phyloP scores from a whole-genome alignment of 208 protist species.

The Histomonas meleagridis region DNA sequence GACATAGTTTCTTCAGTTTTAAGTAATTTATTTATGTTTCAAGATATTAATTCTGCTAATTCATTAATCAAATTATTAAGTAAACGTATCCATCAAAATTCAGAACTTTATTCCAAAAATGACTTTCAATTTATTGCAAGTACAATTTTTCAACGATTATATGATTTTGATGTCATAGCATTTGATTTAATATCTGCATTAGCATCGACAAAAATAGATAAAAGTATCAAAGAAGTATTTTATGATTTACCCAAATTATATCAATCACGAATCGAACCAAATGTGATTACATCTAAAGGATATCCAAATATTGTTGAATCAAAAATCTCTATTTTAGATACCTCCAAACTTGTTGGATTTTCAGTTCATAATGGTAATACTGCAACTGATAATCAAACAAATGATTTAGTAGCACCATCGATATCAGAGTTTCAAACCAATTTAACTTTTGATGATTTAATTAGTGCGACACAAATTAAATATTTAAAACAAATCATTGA shows the following conservation, averaged over 20 bases:
- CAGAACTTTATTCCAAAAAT: too few relatives aligned
- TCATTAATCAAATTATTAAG: too few relatives aligned
- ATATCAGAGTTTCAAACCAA: not conserved
- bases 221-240: not conserved
- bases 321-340: not conserved
- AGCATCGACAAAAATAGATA: too few relatives aligned
- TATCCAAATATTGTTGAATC: not conserved
- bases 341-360: not conserved
- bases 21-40: too few relatives aligned
- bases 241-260: not conserved
- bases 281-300: not conserved
- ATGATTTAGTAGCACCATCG: not conserved
- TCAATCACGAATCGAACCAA: not conserved
- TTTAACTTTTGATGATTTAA: not conserved
- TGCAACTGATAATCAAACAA: not conserved
- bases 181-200: too few relatives aligned
- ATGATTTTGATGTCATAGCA: too few relatives aligned
- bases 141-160: too few relatives aligned
- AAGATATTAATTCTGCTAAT: too few relatives aligned
- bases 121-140: too few relatives aligned
- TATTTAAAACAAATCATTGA: not conserved
- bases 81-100: too few relatives aligned
- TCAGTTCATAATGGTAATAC: not conserved
- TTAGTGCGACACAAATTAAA: not conserved
- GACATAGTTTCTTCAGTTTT: too few relatives aligned